Evolutionary conservation across 805 yeast genomes (phyloP).

Genomic region (Kodamaea leandrae): DNA sequence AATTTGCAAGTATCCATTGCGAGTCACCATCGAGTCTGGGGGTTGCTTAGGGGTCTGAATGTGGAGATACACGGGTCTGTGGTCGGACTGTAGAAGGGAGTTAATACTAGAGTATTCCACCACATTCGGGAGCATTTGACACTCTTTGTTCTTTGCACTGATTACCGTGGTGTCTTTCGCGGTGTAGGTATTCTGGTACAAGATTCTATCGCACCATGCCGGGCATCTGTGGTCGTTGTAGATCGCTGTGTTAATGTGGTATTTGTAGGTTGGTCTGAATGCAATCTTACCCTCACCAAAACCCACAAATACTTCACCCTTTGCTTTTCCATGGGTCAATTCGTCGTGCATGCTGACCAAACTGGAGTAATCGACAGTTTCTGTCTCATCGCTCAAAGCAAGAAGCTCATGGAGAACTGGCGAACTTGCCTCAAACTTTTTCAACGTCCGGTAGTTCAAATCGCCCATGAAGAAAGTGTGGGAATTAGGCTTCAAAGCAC

Average conservation of each 20-base stretch:
- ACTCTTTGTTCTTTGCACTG: neutral
- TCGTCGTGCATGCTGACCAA: slow-evolving; percentile 48
- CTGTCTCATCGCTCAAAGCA: slow-evolving; percentile 11
- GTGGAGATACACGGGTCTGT: slow-evolving; percentile 67
- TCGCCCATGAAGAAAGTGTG: slow-evolving; percentile 83
- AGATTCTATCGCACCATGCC: slow-evolving; percentile 88
- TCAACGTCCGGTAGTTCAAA: slow-evolving; percentile 67
- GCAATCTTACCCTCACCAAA: slow-evolving; percentile 62
- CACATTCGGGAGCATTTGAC: slow-evolving; percentile 21
- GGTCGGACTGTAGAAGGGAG: slow-evolving; percentile 63
- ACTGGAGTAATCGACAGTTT: slow-evolving; percentile 13
- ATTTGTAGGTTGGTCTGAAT: slow-evolving; percentile 84
- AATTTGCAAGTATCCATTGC: slow-evolving; percentile 30
- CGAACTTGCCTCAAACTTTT: slow-evolving; percentile 15
- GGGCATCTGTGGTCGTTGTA: slow-evolving; percentile 65
- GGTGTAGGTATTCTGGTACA: slow-evolving; percentile 50
- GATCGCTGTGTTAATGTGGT: slow-evolving; percentile 44
- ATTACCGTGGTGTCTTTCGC: neutral
- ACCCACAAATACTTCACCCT: slow-evolving; percentile 53
- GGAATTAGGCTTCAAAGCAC: slow-evolving; percentile 47
- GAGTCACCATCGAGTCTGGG: slow-evolving; percentile 32
- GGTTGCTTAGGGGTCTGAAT: slow-evolving; percentile 46
- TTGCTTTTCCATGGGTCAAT: slow-evolving; percentile 38
- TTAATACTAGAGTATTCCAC: slow-evolving; percentile 49
- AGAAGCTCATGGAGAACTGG: slow-evolving; percentile 22